Conservation (phyloP, 441 rosid species). For the Jatropha multifida region DNA sequence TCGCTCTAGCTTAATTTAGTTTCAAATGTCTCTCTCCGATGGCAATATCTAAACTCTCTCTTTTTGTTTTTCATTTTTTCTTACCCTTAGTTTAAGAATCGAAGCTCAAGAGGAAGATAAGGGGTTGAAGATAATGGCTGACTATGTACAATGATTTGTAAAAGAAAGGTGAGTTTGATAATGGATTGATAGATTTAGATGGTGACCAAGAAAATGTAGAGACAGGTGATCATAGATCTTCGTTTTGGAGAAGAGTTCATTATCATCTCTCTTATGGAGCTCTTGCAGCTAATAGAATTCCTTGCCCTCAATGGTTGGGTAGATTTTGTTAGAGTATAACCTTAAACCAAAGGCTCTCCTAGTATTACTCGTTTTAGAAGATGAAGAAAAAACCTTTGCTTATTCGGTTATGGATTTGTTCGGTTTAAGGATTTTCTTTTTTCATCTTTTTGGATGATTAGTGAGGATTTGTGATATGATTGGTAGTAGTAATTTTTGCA, state of each 20-base stretch:
- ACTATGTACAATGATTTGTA: constrained; percentile 36
- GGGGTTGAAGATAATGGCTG: constrained; percentile 37
- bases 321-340: constrained; percentile 86
- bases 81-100: constrained; percentile 10
- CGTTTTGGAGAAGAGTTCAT: constrained; percentile 58
- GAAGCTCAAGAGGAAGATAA: constrained; percentile 41
- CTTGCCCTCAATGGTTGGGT: constrained; percentile 90
- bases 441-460: too few species aligned
- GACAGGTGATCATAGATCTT: constrained; percentile 47
- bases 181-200: constrained; percentile 24
- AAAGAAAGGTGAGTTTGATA: neutral
- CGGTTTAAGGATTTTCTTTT: too few species aligned
- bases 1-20: neutral
- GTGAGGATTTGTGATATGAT: too few species aligned
- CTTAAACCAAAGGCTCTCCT: constrained; percentile 75
- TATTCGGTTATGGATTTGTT: too few species aligned
- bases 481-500: too few species aligned
- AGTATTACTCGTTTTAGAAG: constrained; percentile 75
- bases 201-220: constrained; percentile 22
- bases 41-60: constrained; percentile 31
- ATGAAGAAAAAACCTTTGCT: constrained; percentile 18
- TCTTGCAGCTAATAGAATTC: constrained; percentile 72
- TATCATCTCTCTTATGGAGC: constrained; percentile 92
- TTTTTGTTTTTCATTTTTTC: constrained; percentile 14
- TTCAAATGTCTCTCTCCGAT: constrained; percentile 20